Evolutionary conservation across 1,284 basidiomycete species (phyloP).

Genomic region (Meira nashicola): DNA sequence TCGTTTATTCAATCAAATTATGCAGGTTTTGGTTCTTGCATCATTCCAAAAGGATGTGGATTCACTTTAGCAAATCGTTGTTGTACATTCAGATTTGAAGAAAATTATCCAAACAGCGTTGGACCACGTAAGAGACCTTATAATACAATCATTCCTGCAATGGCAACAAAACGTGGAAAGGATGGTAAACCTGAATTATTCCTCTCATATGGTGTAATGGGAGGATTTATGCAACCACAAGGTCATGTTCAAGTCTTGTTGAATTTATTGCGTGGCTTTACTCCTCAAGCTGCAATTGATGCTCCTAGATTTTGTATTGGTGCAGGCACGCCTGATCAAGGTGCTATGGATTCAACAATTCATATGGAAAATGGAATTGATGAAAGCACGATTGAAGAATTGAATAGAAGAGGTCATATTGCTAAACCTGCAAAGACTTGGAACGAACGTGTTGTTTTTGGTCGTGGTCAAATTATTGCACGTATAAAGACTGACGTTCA

Average conservation of each 20-base stretch:
- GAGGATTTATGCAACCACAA: slow-evolving; percentile 86
- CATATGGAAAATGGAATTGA: slow-evolving; percentile 81
- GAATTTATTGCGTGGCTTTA: slow-evolving; percentile 75
- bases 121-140: slow-evolving; percentile 74
- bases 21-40: slow-evolving; percentile 60
- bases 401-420: slow-evolving; percentile 77
- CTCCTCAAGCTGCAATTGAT: slow-evolving; percentile 64
- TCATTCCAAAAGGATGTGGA: slow-evolving; percentile 84
- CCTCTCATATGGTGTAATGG: slow-evolving; percentile 87
- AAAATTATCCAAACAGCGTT: slow-evolving; percentile 73
- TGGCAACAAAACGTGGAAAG: slow-evolving; percentile 63
- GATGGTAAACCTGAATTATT: slow-evolving; percentile 63
- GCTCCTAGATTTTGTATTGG: slow-evolving; percentile 94
- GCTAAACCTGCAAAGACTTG: slow-evolving; percentile 65
- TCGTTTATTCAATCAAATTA: slow-evolving; percentile 93
- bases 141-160: slow-evolving; percentile 90
- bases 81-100: slow-evolving; percentile 70
- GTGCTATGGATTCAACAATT: slow-evolving; percentile 68
- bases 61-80: slow-evolving; percentile 95
- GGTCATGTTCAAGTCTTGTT: slow-evolving; percentile 90
- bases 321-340: slow-evolving; percentile 68
- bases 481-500: slow-evolving; percentile 9
- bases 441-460: slow-evolving; percentile 65
- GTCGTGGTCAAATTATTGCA: slow-evolving; percentile 66
- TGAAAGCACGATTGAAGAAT: slow-evolving; percentile 55